Evolutionary conservation across 192 early-diverging fungal species (phyloP).

Genomic region (Entomortierella parvispora): DNA sequence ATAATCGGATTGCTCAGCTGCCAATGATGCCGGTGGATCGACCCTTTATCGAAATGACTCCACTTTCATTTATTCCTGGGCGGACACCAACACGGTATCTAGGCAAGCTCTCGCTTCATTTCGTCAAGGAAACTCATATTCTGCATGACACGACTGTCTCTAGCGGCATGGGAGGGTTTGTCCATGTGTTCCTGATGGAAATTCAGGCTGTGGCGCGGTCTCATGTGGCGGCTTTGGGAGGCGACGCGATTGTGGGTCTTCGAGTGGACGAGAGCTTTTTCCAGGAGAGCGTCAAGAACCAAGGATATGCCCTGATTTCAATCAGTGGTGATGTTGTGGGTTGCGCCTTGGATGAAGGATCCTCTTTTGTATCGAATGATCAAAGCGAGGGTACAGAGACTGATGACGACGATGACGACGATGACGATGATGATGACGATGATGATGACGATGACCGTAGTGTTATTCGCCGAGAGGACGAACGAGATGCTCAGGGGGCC

Average conservation of each 20-base stretch:
- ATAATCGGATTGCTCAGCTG: constrained; percentile 2
- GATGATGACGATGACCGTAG: not conserved
- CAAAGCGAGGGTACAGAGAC: constrained; percentile 4
- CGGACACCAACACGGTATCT: constrained; percentile 62
- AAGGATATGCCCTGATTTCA: constrained; percentile 75
- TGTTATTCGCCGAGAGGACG: too few relatives aligned
- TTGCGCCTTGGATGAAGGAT: constrained; percentile 26
- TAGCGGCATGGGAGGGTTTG: constrained; percentile 79
- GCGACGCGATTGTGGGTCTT: constrained; percentile 76
- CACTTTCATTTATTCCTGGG: constrained; percentile 71
- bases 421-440: not conserved
- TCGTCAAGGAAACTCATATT: constrained; percentile 78
- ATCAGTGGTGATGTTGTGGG: constrained; percentile 72
- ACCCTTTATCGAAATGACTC: constrained; percentile 70
- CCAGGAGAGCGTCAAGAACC: constrained; percentile 74
- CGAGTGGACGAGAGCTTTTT: constrained; percentile 73
- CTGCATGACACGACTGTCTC: constrained; percentile 55
- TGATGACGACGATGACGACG: constrained; percentile 14
- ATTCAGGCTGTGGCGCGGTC: constrained; percentile 72
- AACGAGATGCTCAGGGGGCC: too few relatives aligned
- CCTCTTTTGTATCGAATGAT: constrained; percentile 7
- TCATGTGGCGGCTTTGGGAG: constrained; percentile 74
- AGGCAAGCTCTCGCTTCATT: constrained; percentile 81
- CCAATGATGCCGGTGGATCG: constrained; percentile 38
- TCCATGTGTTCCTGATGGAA: constrained; percentile 73